Evolutionary conservation across 2,329 filamentous ascomycete species (phyloP).

Genomic region (Stagonosporopsis cucurbitacearum): DNA sequence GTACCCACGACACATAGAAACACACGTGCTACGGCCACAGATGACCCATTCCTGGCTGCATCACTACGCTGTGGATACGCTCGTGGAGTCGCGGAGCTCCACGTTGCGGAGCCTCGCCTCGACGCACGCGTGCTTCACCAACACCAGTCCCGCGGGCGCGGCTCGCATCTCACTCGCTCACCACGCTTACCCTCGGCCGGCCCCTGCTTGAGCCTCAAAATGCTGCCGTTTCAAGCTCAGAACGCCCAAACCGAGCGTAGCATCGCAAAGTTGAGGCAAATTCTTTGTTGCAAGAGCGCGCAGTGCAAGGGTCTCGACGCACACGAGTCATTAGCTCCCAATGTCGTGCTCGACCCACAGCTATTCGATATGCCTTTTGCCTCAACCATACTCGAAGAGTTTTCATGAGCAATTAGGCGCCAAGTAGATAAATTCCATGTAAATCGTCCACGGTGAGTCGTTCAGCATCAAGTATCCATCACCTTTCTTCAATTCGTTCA

Average conservation of each 20-base stretch:
- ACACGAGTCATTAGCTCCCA: constrained; percentile 16
- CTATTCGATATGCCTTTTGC: constrained; percentile 12
- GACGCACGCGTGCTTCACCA: background rate
- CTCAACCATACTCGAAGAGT: constrained; percentile 27
- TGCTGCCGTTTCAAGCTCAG: constrained; percentile 1
- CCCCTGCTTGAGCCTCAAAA: constrained; percentile 15
- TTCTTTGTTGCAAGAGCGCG: constrained; percentile 3
- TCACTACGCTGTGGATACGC: constrained; percentile 1
- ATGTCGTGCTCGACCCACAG: constrained; percentile 36
- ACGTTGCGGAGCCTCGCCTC: constrained; percentile 4
- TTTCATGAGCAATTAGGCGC: constrained; percentile 1
- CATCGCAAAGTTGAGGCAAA: constrained; percentile 8
- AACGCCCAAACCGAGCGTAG: constrained; percentile 10
- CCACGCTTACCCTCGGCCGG: constrained; percentile 11
- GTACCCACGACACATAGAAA: constrained; percentile 8
- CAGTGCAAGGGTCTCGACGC: constrained; percentile 4
- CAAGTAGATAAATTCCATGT: constrained; percentile 11
- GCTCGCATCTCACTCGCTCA: background rate
- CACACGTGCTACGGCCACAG: background rate
- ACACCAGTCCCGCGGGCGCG: background rate
- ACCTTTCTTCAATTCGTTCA: background rate
- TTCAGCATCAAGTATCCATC: background rate
- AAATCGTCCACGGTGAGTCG: background rate
- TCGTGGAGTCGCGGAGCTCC: constrained; percentile 7
- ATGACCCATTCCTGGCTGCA: background rate